These are phyloP conservation scores for Boletus coccyginus DNA, from an alignment of 768 basidiomycete species.

Conservation along the genomic window DNA sequence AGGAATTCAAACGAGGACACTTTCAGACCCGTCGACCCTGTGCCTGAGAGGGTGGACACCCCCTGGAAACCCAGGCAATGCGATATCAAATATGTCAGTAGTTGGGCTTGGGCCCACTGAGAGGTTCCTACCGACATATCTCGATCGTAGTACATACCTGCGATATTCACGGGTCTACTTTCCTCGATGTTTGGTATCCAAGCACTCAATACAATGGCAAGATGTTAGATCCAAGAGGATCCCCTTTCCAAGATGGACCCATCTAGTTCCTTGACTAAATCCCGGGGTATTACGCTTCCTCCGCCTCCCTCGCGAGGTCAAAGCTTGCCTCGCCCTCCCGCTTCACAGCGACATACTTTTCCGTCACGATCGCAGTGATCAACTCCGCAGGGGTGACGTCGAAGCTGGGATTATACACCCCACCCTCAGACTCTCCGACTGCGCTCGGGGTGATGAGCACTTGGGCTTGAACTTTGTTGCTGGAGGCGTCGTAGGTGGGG, in stretches of 20 bases:
- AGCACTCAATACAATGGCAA: not conserved
- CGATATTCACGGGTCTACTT: too few species aligned
- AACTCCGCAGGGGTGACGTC: conserved; percentile 94
- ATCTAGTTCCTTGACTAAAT: not conserved
- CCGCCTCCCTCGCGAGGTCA: conserved; percentile 50
- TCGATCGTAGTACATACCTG: too few species aligned
- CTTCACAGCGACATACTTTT: conserved; percentile 87
- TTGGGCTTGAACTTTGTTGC: conserved; percentile 61
- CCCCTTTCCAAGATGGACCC: not conserved
- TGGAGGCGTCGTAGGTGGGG: conserved; percentile 35
- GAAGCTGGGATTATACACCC: conserved; percentile 90
- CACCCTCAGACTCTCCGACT: conserved; percentile 31
- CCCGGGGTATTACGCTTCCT: not conserved
- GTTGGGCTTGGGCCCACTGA: too few species aligned
- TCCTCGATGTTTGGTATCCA: too few species aligned
- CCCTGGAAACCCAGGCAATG: too few species aligned
- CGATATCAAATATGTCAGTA: too few species aligned
- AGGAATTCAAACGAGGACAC: too few species aligned
- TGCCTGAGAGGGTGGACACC: too few species aligned
- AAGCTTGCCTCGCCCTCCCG: conserved; percentile 53
- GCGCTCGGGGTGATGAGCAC: conserved; percentile 80
- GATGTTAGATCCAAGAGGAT: not conserved
- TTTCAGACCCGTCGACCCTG: too few species aligned
- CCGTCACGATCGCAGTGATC: conserved; percentile 93
- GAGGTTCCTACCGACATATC: too few species aligned